Base-by-base conservation (phyloP, 441 rosid genomes). In the Biscutella laevigata region DNA sequence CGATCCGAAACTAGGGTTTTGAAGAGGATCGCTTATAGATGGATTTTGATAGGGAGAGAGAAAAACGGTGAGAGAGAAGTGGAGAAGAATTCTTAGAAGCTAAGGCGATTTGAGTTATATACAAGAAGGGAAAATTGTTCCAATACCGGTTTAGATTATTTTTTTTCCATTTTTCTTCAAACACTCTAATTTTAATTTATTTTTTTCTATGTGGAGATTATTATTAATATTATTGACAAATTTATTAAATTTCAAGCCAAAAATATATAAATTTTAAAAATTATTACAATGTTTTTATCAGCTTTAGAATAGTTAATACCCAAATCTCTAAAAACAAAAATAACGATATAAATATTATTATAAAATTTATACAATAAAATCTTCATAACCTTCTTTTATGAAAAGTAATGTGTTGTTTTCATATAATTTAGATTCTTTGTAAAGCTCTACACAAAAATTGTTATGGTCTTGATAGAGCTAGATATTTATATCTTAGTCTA, bases 1-100 rank as follows among this genome's bases (percentile, higher is more conserved):
- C 58, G 69, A 72, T 69, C 59, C 14, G 20, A 67, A 70, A 58
- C 62, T 72, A 72, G 75, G 80, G 75, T 76, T 76, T 67, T 58
- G 60, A 56, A 57, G 69, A 61, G 46, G 72, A 76, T 71, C 76
- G 69, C 70, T 38, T 57, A 57, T 41, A 45, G 48, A 55, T 52
- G 57, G 56, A 62, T 44, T 62, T 44, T 45, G 68, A 57, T 35
- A 67, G 61, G 39, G 53, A 69, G 62, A 34, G 42, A 59, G 57
- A 50, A 27, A 59, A 44, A 28, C 39, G 42, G 28, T 27, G 47
- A 44, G 65, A 59, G 57, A 57, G 73, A 57, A 69, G 65, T 56
- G 48, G 59, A 53, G 72, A 61, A 67, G 74, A 65, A 26, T 54
- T 57, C 48, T 65, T 51, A 36, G 70, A 51, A 52, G 68, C 55